Percentiles rank a stretch among this genome's conserved stretches.
These are phyloP conservation scores for Trametes sanguinea DNA, from an alignment of 768 basidiomycete genomes.

Conservation along the genomic window DNA sequence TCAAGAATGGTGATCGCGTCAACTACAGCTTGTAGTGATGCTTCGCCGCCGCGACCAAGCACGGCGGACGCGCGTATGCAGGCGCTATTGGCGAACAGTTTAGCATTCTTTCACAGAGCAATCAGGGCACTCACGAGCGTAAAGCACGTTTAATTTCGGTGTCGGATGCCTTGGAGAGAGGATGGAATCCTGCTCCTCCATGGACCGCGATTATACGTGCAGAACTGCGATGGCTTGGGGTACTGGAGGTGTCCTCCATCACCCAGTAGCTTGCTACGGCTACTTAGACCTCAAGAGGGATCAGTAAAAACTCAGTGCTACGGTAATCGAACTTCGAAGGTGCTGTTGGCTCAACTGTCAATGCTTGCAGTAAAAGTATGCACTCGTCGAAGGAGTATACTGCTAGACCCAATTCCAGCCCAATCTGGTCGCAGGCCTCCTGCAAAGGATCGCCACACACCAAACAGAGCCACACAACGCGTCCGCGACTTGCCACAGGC, in stretches of 20 bases:
- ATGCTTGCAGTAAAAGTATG: no score
- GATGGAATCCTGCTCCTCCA: constrained; percentile 76
- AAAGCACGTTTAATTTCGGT: constrained; percentile 56
- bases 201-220: constrained; percentile 58
- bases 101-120: background rate
- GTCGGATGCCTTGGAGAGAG: constrained; percentile 42
- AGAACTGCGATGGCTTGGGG: background rate
- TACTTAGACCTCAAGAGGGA: no score
- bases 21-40: constrained; percentile 51
- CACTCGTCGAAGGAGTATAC: no score
- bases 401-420: no score
- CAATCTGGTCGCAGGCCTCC: no score
- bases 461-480: constrained; percentile 30
- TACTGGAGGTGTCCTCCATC: background rate
- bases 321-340: no score
- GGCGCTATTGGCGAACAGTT: constrained; percentile 42
- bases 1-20: constrained; percentile 60
- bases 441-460: background rate
- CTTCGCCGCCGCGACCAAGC: constrained; percentile 20
- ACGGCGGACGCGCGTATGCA: constrained; percentile 46
- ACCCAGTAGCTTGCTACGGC: background rate
- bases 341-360: no score
- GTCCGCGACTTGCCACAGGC: constrained; percentile 25
- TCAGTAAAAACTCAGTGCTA: no score
- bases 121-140: constrained; percentile 44